Evolutionary conservation across 2,329 filamentous ascomycete species (phyloP), one percentile per base, ranked within the genome.

Genomic region (Stagonosporopsis chrysanthemi): DNA sequence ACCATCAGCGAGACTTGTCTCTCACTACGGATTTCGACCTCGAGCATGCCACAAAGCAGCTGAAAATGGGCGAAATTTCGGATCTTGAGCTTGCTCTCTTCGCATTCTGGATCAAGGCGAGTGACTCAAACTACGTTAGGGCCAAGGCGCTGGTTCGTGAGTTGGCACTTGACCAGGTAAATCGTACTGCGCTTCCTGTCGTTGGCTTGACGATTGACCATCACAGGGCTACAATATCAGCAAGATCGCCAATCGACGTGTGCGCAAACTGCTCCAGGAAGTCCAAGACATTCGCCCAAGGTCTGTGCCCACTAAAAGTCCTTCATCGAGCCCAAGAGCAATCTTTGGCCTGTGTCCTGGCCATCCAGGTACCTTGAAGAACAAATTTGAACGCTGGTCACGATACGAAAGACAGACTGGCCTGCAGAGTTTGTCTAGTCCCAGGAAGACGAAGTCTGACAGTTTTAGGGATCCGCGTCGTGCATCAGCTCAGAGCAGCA

Each of bases 101-200:
- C 31, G 55, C 39, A 9, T 65, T 52, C 26, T 75, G 71, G 69
- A 65, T 74, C 48, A 60, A 52, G 5, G 56, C 66, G 19, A 61
- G 60, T 17, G 17, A 47, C 1, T 56, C 65, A 15, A 62, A 74
- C 52, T 72, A 68, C 23, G 35, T 65, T 1, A 22, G 60, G 12
- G 71, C 69, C 0, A 71, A 60, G 44, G 29, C 49, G n/a, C 46
- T 69, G 22, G 62, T 75, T 24, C 64, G 72, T 2, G 70, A 75
- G 57, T 46, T 75, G 4, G 52, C 42, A 6, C 43, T 72, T 1
- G 69, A 72, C 35, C 67, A 70, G 56, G 71, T 71, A 36, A 38
- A 50, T 46, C 9, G 11, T 1, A 7, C 12, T 15, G 17, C 36
- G 35, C 12, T 6, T 14, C 11, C 8, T 12, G 31, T 26, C 15